Evolutionary conservation across 352 stramenopile genomes (phyloP).

Genomic region (Phytophthora litchii): DNA sequence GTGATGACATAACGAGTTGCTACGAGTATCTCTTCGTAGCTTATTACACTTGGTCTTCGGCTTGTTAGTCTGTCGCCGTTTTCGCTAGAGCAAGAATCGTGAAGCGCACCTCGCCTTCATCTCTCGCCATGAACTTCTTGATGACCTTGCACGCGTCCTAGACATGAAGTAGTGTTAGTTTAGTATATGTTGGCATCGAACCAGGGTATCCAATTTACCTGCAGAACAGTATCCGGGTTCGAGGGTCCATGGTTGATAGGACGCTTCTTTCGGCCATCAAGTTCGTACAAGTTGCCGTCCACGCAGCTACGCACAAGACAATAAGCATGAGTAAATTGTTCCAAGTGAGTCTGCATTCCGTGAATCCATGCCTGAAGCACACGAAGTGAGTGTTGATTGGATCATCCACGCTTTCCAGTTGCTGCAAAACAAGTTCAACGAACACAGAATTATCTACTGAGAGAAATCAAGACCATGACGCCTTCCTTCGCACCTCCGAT

Average conservation of each 20-base stretch:
- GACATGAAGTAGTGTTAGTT: background rate
- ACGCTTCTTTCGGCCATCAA: conserved; percentile 95
- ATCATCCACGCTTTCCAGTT: conserved; percentile 91
- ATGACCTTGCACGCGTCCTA: conserved; percentile 92
- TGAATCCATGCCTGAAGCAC: conserved; percentile 82
- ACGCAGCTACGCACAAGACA: conserved; percentile 60
- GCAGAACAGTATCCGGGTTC: conserved; percentile 84
- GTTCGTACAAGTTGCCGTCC: conserved; percentile 93
- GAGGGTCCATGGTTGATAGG: conserved; percentile 94
- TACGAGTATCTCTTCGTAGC: conserved; percentile 10
- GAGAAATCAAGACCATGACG: background rate
- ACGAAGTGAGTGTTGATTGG: conserved; percentile 97
- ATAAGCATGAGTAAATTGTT: conserved; percentile 1
- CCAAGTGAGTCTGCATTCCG: background rate
- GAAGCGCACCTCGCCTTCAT: conserved; percentile 95
- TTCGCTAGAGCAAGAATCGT: conserved; percentile 94
- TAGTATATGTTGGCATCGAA: too few relatives aligned
- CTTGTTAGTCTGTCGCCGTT: conserved; percentile 41
- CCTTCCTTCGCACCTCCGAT: conserved; percentile 63
- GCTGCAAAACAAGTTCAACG: conserved; percentile 34
- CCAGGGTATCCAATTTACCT: conserved; percentile 32
- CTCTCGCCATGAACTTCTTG: conserved; percentile 93
- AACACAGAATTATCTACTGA: background rate
- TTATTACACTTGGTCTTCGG: conserved; percentile 5
- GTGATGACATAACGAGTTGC: conserved; percentile 9